phyloP scores from a whole-genome alignment of 352 stramenopile genomes.

The Globisporangium lucens region DNA sequence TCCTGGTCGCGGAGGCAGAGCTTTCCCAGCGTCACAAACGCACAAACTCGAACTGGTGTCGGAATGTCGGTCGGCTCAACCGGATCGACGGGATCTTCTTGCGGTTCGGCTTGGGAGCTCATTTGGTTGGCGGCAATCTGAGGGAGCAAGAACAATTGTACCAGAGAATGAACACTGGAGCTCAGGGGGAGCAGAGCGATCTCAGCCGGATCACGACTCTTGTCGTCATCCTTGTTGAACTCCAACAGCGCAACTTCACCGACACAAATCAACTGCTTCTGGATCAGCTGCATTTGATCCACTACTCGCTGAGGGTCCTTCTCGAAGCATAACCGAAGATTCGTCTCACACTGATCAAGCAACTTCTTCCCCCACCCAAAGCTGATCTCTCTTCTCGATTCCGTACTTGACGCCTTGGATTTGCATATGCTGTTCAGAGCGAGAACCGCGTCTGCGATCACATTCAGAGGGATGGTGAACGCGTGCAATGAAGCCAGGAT shows the following conservation, averaged over 20 bases:
- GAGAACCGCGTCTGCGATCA: slow-evolving; percentile 71
- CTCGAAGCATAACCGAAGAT: slow-evolving; percentile 60
- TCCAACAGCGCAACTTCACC: slow-evolving; percentile 78
- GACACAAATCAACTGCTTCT: slow-evolving; percentile 80
- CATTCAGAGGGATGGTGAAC: slow-evolving; percentile 77
- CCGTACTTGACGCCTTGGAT: slow-evolving; percentile 46
- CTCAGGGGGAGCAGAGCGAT: slow-evolving; percentile 54
- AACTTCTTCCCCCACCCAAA: slow-evolving; percentile 68
- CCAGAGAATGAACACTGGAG: slow-evolving; percentile 46
- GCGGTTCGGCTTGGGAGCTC: slow-evolving; percentile 15
- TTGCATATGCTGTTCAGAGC: slow-evolving; percentile 81
- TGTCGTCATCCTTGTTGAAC: slow-evolving; percentile 78
- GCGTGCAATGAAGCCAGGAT: slow-evolving; percentile 69
- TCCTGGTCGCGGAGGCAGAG: slow-evolving; percentile 93
- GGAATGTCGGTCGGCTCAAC: slow-evolving; percentile 45
- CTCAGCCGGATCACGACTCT: slow-evolving; percentile 31
- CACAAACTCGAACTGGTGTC: slow-evolving; percentile 85
- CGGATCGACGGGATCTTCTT: slow-evolving; percentile 23
- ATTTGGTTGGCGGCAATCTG: slow-evolving; percentile 38
- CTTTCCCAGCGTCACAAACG: slow-evolving; percentile 94
- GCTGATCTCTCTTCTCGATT: slow-evolving; percentile 57
- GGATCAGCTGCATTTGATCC: slow-evolving; percentile 53
- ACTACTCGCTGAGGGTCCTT: slow-evolving; percentile 43
- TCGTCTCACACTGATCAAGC: slow-evolving; percentile 58
- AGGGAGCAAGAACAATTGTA: slow-evolving; percentile 78